Evolutionary conservation across 257 asterid species (phyloP), one percentile per base, ranked within the genome.

Genomic region (Catharanthus roseus): DNA sequence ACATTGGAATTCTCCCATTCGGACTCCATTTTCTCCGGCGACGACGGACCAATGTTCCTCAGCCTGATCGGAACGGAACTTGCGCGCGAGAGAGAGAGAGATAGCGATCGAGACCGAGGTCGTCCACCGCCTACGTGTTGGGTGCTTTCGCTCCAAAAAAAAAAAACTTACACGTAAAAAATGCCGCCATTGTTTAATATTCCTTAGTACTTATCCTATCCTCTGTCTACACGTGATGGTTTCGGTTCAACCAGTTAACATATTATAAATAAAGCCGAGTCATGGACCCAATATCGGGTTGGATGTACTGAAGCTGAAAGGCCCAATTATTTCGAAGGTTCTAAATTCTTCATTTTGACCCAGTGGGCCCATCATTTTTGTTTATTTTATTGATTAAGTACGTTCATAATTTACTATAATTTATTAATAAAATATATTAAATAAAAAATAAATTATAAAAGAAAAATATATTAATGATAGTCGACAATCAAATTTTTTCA

Each of bases 11-110:
- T 11, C 33, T 61, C 34, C 26, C 39, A 42, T 19, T 68, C 51
- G 72, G 61, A 33, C 42, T 68, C 33, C 62, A 26, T 13, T 53
- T 11, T 45, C 42, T 26, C n/a, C 9, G 33, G 60, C 68, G 75
- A 44, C 23, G 64, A 29, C 34, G 42, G 42, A n/a, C n/a, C 5
- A 5, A 56, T 56, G 36, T 28, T 3, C 36, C 3, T 38, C 19
- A 13, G 51, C 51, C 64, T 57, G 34, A 29, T 57, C 42, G 42
- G 65, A 5, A 60, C 16, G 28, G 58, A 13, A 47, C 19, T 12
- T 47, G 38, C 12, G 42, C 57, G 57, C 55, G 55, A 18, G 55
- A 50, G 55, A 4, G 38, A 13, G 38, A 28, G 10, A 13, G 55
- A 50, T 50, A 18, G 21, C 1, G 55, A 3, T 2, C 23, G 5